A percentile compares a stretch with the other conserved stretches of the same genome.
Evolutionary conservation across 1,139 yeast species (phyloP).

Genomic region (Keqinozyma sinolaborantium): DNA sequence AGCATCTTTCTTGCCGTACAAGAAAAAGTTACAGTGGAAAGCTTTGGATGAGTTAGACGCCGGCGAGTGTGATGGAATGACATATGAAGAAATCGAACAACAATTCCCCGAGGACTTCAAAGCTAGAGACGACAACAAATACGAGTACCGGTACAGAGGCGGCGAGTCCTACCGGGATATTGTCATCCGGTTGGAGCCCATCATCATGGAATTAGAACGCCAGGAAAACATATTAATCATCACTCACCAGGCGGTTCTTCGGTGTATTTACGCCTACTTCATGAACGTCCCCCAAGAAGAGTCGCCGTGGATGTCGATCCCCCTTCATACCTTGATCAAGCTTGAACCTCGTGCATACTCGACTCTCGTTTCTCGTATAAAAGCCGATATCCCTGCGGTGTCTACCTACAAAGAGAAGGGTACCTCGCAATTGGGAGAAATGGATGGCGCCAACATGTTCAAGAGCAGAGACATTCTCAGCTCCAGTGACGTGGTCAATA

Average conservation of each 20-base stretch:
- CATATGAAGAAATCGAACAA: conserved; percentile 77
- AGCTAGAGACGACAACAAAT: conserved; percentile 94
- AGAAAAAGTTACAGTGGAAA: conserved; percentile 84
- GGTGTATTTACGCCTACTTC: conserved; percentile 95
- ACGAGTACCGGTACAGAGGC: conserved; percentile 92
- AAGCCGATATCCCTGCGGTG: conserved; percentile 97
- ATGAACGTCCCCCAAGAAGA: conserved; percentile 98
- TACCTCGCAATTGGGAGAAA: conserved; percentile 72
- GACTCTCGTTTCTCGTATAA: conserved; percentile 82
- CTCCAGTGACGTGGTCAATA: conserved; percentile 15
- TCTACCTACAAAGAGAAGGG: conserved; percentile 96
- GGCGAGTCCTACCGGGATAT: conserved; percentile 97
- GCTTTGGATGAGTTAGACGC: conserved; percentile 97
- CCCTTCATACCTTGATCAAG: conserved; percentile 89
- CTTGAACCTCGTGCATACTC: conserved; percentile 92
- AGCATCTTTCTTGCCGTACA: conserved; percentile 76
- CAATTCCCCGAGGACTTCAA: conserved; percentile 90
- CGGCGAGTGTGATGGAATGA: conserved; percentile 95
- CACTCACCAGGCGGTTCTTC: conserved; percentile 94
- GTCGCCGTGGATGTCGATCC: conserved; percentile 98
- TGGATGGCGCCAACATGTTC: conserved; percentile 20
- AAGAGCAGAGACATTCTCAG: conserved; percentile 43
- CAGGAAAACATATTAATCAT: conserved; percentile 94
- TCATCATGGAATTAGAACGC: conserved; percentile 95
- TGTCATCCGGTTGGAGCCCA: conserved; percentile 90